A percentile compares a stretch with the other conserved stretches of the same genome.
These are phyloP conservation scores for Scleroderma bovista DNA, from an alignment of 768 basidiomycete genomes.

Conservation along the genomic window DNA sequence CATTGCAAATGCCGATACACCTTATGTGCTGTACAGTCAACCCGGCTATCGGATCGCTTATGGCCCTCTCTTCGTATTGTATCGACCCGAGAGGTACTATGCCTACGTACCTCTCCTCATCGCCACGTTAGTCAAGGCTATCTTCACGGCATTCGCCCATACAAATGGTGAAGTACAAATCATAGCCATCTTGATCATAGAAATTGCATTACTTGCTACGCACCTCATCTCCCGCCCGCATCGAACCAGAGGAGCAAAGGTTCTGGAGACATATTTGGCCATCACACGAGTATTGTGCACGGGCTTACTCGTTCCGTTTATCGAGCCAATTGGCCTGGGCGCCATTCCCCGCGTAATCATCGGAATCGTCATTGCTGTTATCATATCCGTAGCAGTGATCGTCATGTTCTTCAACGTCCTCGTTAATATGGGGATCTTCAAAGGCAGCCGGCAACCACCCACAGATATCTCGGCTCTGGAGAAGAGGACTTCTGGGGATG, in stretches of 20 bases:
- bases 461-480: constrained; percentile 22
- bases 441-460: constrained; percentile 11
- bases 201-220: constrained; percentile 51
- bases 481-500: constrained; percentile 20
- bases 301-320: constrained; percentile 71
- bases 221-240: constrained; percentile 56
- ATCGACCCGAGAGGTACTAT: constrained; percentile 62
- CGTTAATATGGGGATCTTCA: constrained; percentile 39
- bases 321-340: constrained; percentile 54
- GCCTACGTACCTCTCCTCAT: constrained; percentile 55
- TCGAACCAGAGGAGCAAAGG: constrained; percentile 62
- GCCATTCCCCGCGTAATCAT: constrained; percentile 81
- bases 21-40: constrained; percentile 35
- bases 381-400: constrained; percentile 67
- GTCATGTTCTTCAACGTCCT: constrained; percentile 64
- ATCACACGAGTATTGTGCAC: constrained; percentile 65
- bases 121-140: constrained; percentile 59
- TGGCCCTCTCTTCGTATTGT: constrained; percentile 61
- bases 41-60: constrained; percentile 35
- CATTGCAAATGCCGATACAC: constrained; percentile 35
- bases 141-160: constrained; percentile 66
- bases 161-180: constrained; percentile 63
- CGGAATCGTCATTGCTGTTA: constrained; percentile 65
- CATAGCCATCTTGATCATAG: constrained; percentile 59
- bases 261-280: constrained; percentile 62